Evolutionary conservation across 2,329 filamentous ascomycete genomes (phyloP), one percentile per base, ranked within the genome.

Genomic region (Metarhizium anisopliae): DNA sequence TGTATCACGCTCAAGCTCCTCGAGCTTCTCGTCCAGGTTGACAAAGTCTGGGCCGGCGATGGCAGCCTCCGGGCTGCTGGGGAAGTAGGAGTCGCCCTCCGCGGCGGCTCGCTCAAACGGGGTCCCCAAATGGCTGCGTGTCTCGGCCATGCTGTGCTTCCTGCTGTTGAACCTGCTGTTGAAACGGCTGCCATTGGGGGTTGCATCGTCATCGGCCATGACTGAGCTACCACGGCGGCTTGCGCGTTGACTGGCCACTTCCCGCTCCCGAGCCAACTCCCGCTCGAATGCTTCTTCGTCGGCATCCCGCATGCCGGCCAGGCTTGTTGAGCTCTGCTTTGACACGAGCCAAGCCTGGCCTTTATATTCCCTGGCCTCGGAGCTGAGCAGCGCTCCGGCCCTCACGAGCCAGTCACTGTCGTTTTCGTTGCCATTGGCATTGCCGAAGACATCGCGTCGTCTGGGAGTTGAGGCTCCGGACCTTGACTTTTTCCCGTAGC

Each of bases 281-380:
- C 72, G 70, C 62, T 82, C 77, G 57, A 79, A 74, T 11, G 72
- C 76, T 58, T 79, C 77, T 43, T 82, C 79, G 4, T 81, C 80
- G 3, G 73, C 72, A 38, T 81, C 77, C 7, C 70, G 72, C 64
- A 77, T 68, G 29, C 75, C 80, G 0, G 77, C 71, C 18, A 87
- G 74, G 63, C 79, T 85, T 8, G 83, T 87, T 2, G 83, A 85
- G 65, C 82, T 85, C 55, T 80, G 81, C 50, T 83, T 77, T 29
- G 83, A 82, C n/a, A 81, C 74, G 20, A 89, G 77, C 85, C 85
- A 89, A 14, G 79, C 72, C 68, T 88, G 84, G 14, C 85, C 85
- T 68, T 87, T 87, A 63, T 75, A 84, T 65, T 88, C 85, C 56
- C 84, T 75, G 18, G 83, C 75, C 65, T 84, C 82, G 53, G 77